Evolutionary conservation across 768 basidiomycete species (phyloP), one percentile per base, ranked within the genome.

Genomic region (Panaeolus cyanescens): DNA sequence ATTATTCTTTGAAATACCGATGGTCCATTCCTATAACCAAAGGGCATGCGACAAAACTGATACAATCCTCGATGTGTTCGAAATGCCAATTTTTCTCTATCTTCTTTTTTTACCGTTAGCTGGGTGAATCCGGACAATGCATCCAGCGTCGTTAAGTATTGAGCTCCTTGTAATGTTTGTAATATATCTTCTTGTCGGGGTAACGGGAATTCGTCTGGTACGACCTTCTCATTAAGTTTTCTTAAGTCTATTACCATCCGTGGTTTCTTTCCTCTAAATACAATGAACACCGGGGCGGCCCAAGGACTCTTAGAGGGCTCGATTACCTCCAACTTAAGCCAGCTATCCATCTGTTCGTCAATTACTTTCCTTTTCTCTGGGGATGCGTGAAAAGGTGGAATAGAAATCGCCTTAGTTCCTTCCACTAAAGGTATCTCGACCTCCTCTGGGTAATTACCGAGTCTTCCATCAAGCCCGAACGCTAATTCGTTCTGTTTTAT

Each of bases 41-140:
- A 81, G 0, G 79, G 79, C 77, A 81, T 79, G 31, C 76, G 54
- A 25, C 59, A 59, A 62, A 81, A 81, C 59, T 82, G 79, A 32
- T 60, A 77, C 0, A 80, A 62, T 7, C 80, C 81, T 34, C 64
- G 55, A 60, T 80, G 37, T 4, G 37, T 39, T 39, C 37, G 37
- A 17, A 39, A 39, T 39, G 37, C 37, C n/a, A 39, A 39, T 39
- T 39, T 39, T 17, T 39, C 37, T 39, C 37, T 6, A 39, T 39
- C 37, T 4, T 17, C 15, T 17, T 19, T n/a, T 2, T 31, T 30
- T 12, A 67, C 58, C 1, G n/a, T 64, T 8, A 79, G 59, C 59
- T 83, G 81, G 0, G 75, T 79, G 59, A 80, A 83, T 10, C 79
- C 77, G 0, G 79, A 68, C 0, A 63, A 19, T 0, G 62, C 62